Conservation (phyloP, 129 eudicot species). For the Flaveria ramosissima region DNA sequence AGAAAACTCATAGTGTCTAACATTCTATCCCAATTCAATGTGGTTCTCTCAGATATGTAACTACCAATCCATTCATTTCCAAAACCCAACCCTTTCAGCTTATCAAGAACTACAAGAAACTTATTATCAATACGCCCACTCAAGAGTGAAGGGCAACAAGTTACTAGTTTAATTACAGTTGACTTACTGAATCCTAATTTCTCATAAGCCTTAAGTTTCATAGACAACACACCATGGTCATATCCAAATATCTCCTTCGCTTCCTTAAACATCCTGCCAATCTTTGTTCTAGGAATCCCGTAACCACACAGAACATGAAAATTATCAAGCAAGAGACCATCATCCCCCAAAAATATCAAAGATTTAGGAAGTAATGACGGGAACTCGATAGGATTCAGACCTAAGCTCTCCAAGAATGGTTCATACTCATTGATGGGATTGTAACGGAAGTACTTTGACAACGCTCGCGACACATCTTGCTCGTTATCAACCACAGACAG, state of each 20-base stretch:
- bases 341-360: constrained; percentile 65
- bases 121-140: constrained; percentile 45
- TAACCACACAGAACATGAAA: constrained; percentile 64
- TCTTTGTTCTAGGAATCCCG: constrained; percentile 62
- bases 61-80: constrained; percentile 62
- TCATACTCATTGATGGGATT: constrained; percentile 79
- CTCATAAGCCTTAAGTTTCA: constrained; percentile 64
- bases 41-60: constrained; percentile 41
- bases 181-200: constrained; percentile 52
- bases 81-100: constrained; percentile 51
- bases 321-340: constrained; percentile 56
- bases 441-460: constrained; percentile 63
- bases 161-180: constrained; percentile 56
- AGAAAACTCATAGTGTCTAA: constrained; percentile 55
- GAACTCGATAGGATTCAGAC: constrained; percentile 46
- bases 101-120: constrained; percentile 48
- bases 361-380: constrained; percentile 54
- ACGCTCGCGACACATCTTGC: constrained; percentile 53
- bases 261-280: constrained; percentile 63
- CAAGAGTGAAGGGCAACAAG: constrained; percentile 62
- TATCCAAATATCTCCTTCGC: constrained; percentile 58
- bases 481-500: constrained; percentile 59
- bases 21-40: constrained; percentile 58
- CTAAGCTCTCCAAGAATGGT: constrained; percentile 81
- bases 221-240: constrained; percentile 44